These are phyloP conservation scores for Trichosanthes cucumerina DNA, from an alignment of 306 rosid genomes.

Conservation along the genomic window DNA sequence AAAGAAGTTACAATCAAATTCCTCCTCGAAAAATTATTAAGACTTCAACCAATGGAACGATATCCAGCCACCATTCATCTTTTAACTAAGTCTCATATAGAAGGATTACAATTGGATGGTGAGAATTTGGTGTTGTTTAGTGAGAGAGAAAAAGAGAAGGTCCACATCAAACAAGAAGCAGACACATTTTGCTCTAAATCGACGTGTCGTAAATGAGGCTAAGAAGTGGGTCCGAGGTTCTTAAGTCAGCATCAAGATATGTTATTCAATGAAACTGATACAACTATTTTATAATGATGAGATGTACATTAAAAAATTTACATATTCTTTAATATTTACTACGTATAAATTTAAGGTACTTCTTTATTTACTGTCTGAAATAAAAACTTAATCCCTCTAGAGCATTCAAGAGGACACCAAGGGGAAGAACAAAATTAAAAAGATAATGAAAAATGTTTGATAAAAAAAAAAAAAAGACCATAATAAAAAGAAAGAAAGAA, in stretches of 20 bases:
- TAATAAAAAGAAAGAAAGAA: background rate
- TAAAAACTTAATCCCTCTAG: too few relatives aligned
- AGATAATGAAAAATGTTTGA: background rate
- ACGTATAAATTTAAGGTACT: too few relatives aligned
- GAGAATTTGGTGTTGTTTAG: background rate
- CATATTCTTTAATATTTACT: too few relatives aligned
- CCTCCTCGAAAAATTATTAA: background rate
- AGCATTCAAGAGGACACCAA: too few relatives aligned
- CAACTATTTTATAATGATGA: too few relatives aligned
- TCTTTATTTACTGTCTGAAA: too few relatives aligned
- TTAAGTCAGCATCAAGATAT: background rate
- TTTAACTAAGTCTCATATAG: background rate
- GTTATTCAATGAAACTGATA: too few relatives aligned
- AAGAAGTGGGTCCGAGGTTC: background rate
- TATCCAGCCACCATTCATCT: background rate
- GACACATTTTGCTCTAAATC: constrained; percentile 1
- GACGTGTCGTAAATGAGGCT: background rate
- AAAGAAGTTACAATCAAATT: background rate
- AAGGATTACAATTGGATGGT: background rate
- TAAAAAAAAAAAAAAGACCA: background rate
- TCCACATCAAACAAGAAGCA: background rate
- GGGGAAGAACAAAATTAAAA: background rate
- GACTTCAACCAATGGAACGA: background rate
- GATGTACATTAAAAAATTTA: too few relatives aligned
- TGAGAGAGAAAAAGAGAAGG: background rate